Conservation (phyloP, 2,329 filamentous ascomycete genomes). For the Calonectria fujianensis region DNA sequence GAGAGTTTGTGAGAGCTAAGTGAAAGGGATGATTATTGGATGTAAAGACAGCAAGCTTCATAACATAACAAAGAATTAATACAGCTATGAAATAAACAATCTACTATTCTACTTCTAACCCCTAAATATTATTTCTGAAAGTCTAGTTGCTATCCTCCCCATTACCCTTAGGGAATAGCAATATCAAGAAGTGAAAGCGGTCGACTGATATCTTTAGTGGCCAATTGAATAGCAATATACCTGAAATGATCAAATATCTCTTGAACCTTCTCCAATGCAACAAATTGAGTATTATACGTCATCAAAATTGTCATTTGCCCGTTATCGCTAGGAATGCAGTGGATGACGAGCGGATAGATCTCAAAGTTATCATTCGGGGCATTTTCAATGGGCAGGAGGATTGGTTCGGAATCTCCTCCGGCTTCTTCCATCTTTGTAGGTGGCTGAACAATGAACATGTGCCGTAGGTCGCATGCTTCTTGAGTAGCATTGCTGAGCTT, state of each 20-base stretch:
- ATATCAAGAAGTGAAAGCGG: neutral
- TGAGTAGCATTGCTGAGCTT: constrained; percentile 1
- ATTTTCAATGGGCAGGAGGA: neutral
- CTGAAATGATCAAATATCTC: constrained; percentile 10
- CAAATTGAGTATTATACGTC: constrained; percentile 2
- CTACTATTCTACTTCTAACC: neutral
- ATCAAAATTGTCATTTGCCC: constrained; percentile 6
- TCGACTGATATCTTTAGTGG: neutral
- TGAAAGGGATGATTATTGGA: too few relatives aligned
- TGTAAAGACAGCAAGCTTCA: too few relatives aligned
- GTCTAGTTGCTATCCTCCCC: neutral
- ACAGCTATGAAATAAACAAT: neutral
- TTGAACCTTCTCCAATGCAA: constrained; percentile 7
- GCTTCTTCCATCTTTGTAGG: neutral
- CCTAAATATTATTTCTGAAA: neutral
- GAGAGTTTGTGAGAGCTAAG: too few relatives aligned
- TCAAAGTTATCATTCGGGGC: constrained; percentile 13
- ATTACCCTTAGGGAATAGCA: neutral
- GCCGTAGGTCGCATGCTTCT: constrained; percentile 7
- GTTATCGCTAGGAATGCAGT: constrained; percentile 8
- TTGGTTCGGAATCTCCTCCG: neutral
- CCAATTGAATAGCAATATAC: constrained; percentile 21
- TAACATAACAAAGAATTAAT: too few relatives aligned
- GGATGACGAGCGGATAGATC: constrained; percentile 17
- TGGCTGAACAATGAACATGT: constrained; percentile 25